Base-by-base conservation (phyloP, 345 rosid genomes). In the Tarenaya hassleriana region DNA sequence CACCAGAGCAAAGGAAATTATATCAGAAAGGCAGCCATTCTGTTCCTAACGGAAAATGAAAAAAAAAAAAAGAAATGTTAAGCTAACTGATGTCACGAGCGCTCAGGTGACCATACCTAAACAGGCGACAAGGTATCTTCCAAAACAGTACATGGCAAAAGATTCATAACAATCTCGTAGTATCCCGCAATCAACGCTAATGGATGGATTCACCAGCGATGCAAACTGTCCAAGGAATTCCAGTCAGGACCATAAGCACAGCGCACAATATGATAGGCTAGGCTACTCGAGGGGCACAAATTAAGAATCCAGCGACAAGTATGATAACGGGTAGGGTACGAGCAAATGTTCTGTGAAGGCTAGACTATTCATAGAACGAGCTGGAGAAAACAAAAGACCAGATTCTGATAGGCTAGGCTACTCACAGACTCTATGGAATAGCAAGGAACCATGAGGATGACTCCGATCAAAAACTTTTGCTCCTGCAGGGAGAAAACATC, bases 91-190 rank as follows among this genome's bases (percentile, higher is more conserved):
- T 10, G 12, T 0, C 37, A 32, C 18, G 40, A 67, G 33, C 37
- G 63, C 14, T 51, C 0, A 51, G 61, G 58, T 18, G 52, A 63
- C 68, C 77, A 47, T 83, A 92, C 98, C 99, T 63, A 94, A 52
- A 89, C 99, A 94, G 14, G 95, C 99, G 58, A 88, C 75, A 47
- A 94, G 94, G 72, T 94, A 88, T 77, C 99, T 82, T 71, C 97
- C 99, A 63, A 94, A 94, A 80, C 99, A 94, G 79, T 94, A 94
- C 97, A 94, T 88, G 57, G 99, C 99, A 68, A 94, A 94, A 51
- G 99, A 86, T 64, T 94, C 99, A 54, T 94, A 94, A 78, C 99
- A 77, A 72, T 94, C 99, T 58, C 99, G 84, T 38, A 94, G 81
- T 64, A 83, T 86, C 64, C 73, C 95, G 58, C 82, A 72, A 64